phyloP scores from a whole-genome alignment of 176 grass and related monocot genomes.

The Raddia guianensis region DNA sequence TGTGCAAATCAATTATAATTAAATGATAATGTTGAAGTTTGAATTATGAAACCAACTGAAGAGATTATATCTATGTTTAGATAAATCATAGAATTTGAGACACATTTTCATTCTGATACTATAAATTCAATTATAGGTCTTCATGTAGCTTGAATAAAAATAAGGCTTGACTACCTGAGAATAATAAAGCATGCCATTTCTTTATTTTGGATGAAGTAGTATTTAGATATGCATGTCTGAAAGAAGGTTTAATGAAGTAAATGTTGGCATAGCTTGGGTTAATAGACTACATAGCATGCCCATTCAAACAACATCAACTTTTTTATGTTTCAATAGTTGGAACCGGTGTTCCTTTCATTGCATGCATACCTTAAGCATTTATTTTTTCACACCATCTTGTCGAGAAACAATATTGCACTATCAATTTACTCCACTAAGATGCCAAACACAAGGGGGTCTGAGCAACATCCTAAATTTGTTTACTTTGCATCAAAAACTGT shows the following conservation, averaged over 20 bases:
- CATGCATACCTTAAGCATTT: slow-evolving; percentile 7
- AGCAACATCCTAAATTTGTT: slow-evolving; percentile 11
- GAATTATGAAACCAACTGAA: neutral
- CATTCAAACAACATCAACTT: slow-evolving; percentile 22
- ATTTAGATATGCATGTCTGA: neutral
- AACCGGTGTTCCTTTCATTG: slow-evolving; percentile 6
- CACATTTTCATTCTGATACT: neutral
- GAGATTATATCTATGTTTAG: neutral
- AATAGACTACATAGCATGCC: neutral
- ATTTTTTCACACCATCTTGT: neutral
- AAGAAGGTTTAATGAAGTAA: slow-evolving; percentile 13
- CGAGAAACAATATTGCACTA: neutral
- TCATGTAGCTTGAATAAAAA: neutral
- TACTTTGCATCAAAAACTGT: neutral
- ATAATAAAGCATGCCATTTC: neutral
- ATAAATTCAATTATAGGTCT: neutral
- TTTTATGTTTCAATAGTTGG: slow-evolving; percentile 15
- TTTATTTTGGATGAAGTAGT: slow-evolving; percentile 9
- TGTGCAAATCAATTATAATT: neutral
- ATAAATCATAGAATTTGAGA: neutral
- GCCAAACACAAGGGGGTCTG: neutral
- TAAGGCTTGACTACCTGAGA: neutral
- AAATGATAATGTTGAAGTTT: neutral
- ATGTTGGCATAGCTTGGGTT: slow-evolving; percentile 16
- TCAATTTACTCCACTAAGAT: neutral